Evolutionary conservation across 345 rosid genomes (phyloP).

Genomic region (Citrus glauca): DNA sequence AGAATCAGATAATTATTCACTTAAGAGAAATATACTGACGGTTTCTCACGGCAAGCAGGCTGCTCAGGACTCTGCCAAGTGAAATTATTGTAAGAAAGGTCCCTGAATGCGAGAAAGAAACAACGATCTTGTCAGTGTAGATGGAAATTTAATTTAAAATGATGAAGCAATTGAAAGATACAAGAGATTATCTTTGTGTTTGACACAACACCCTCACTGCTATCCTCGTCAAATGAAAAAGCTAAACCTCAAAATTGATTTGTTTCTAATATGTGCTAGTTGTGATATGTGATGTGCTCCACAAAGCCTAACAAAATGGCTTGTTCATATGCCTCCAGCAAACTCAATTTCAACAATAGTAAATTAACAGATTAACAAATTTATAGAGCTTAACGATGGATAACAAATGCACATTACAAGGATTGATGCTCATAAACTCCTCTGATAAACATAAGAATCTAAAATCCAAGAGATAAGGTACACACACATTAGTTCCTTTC

Average conservation of each 20-base stretch:
- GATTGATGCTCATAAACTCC: background rate
- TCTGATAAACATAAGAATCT: background rate
- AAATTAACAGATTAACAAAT: background rate
- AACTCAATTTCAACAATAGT: background rate
- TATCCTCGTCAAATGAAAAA: background rate
- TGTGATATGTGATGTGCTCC: background rate
- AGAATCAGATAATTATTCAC: constrained; percentile 1
- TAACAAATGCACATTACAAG: background rate
- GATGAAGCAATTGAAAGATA: background rate
- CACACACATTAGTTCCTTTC: constrained; percentile 28
- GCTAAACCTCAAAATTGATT: background rate
- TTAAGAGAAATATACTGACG: constrained; percentile 29
- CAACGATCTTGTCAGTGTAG: background rate
- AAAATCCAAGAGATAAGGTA: constrained; percentile 3
- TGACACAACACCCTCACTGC: background rate
- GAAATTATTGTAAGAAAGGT: constrained; percentile 76
- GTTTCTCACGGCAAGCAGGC: constrained; percentile 47
- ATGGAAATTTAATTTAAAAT: background rate
- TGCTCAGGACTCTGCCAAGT: constrained; percentile 41
- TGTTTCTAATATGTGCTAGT: background rate
- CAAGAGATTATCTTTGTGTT: background rate
- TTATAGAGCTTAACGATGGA: background rate
- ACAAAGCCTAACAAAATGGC: background rate
- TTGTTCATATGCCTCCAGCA: background rate
- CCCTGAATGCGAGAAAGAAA: constrained; percentile 40